These are phyloP conservation scores for Ogataea philodendri DNA, from an alignment of 805 yeast genomes.

Conservation along the genomic window DNA sequence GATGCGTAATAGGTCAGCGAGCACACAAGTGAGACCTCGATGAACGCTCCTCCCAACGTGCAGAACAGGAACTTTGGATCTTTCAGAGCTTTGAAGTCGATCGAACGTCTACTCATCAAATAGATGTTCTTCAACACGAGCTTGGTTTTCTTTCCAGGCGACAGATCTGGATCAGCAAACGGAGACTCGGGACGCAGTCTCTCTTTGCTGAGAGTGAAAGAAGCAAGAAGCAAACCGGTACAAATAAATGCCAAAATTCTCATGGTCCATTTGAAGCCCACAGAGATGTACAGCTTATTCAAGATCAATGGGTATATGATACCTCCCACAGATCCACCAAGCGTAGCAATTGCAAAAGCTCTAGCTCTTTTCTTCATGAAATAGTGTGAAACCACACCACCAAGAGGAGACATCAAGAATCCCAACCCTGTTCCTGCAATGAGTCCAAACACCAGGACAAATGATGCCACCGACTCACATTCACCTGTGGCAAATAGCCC, in stretches of 20 bases:
- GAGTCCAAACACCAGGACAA: conserved; percentile 41
- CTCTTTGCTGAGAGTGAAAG: conserved; percentile 37
- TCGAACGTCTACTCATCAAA: conserved; percentile 23
- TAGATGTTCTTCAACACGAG: conserved; percentile 15
- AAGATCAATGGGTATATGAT: conserved; percentile 56
- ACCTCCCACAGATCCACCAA: conserved; percentile 71
- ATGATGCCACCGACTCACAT: conserved; percentile 37
- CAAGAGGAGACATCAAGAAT: conserved; percentile 43
- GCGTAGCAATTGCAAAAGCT: conserved; percentile 32
- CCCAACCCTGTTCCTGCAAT: conserved; percentile 43
- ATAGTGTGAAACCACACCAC: conserved; percentile 48
- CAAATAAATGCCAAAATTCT: conserved; percentile 44
- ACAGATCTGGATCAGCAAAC: conserved; percentile 13
- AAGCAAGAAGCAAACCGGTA: conserved; percentile 20
- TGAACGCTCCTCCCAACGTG: conserved; percentile 39
- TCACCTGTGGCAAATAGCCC: conserved; percentile 55
- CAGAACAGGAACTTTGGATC: conserved; percentile 38
- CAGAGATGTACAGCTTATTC: conserved; percentile 39
- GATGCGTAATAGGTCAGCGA: conserved; percentile 44
- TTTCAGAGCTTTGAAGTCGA: conserved; percentile 34
- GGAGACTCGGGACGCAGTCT: conserved; percentile 27
- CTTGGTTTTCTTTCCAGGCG: conserved; percentile 7
- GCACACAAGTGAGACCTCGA: conserved; percentile 41
- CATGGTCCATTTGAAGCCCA: conserved; percentile 64
- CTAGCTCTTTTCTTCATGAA: conserved; percentile 41